phyloP scores from a whole-genome alignment of 1,284 basidiomycete species.

The Fomitopsis betulina region DNA sequence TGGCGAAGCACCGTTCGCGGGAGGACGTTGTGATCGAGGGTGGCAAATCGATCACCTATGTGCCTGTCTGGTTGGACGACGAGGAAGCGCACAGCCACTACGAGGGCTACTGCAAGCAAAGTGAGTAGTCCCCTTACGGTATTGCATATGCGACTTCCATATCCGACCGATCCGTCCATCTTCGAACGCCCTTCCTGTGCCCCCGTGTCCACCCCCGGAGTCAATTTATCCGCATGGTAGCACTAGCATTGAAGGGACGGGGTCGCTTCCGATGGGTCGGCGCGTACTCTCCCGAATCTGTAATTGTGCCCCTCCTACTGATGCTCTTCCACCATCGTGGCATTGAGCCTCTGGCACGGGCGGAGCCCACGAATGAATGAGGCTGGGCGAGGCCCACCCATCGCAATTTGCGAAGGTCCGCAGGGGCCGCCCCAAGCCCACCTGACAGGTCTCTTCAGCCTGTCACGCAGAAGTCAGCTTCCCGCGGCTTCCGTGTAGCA shows the following conservation, averaged over 20 bases:
- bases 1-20: slow-evolving; percentile 52
- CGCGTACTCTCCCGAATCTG: not conserved
- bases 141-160: not conserved
- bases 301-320: not conserved
- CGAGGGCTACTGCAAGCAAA: slow-evolving; percentile 97
- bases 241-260: not conserved
- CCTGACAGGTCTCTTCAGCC: not conserved
- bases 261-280: not conserved
- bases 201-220: not conserved
- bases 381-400: not conserved
- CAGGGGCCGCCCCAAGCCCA: not conserved
- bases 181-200: not conserved
- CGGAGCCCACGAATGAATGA: not conserved
- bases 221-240: not conserved
- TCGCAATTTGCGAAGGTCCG: not conserved
- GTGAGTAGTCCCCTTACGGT: slow-evolving; percentile 40
- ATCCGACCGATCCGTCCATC: not conserved
- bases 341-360: not conserved
- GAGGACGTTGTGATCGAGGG: slow-evolving; percentile 44
- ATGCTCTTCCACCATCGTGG: not conserved
- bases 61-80: slow-evolving; percentile 92
- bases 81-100: slow-evolving; percentile 91
- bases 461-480: not conserved
- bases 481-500: not conserved
- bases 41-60: slow-evolving; percentile 54